These are phyloP conservation scores for Haematococcus sp. DNA, from an alignment of 139 green algal species.

Conservation along the genomic window DNA sequence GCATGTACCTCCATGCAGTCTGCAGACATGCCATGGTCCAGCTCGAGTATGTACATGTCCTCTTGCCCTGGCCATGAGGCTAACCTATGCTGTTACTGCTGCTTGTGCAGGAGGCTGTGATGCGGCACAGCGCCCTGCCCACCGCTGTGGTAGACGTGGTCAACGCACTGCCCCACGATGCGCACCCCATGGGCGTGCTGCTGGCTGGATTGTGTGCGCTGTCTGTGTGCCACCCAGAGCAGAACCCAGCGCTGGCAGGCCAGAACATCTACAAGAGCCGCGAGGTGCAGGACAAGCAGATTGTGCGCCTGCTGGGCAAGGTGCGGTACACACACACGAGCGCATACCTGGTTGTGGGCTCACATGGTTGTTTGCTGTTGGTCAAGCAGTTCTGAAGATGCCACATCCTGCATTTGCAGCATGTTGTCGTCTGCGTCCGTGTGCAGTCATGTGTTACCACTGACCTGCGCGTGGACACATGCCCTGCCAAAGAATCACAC, in stretches of 20 bases:
- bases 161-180: constrained; percentile 84
- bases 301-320: constrained; percentile 88
- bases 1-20: too few species aligned
- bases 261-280: constrained; percentile 85
- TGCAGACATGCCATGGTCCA: too few species aligned
- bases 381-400: too few species aligned
- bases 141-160: constrained; percentile 71
- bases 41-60: constrained; percentile 10
- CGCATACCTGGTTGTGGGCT: background rate
- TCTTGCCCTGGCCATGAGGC: background rate
- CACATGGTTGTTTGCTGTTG: too few species aligned
- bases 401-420: too few species aligned
- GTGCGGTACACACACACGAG: constrained; percentile 17
- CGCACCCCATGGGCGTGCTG: constrained; percentile 93
- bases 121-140: constrained; percentile 84
- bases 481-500: background rate
- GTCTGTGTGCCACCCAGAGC: constrained; percentile 83
- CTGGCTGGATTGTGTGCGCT: constrained; percentile 81
- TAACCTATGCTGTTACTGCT: background rate
- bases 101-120: constrained; percentile 64
- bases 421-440: too few species aligned
- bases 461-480: background rate
- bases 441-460: background rate
- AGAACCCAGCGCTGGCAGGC: constrained; percentile 93
- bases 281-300: constrained; percentile 95